Percentiles rank a stretch among this genome's conserved stretches.
Conservation (phyloP, 75 land plant species). For the Cryptomeria japonica region DNA sequence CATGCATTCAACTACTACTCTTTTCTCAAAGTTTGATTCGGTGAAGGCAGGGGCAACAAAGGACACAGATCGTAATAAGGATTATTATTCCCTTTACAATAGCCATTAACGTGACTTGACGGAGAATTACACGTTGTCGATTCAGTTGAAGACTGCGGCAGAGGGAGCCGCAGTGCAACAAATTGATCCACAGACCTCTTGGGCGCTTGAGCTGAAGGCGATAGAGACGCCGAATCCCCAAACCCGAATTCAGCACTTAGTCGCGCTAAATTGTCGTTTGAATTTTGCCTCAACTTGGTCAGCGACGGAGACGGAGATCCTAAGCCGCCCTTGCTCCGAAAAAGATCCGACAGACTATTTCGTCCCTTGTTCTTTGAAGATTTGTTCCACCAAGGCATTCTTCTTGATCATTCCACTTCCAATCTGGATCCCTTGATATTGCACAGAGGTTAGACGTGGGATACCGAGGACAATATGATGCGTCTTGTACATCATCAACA, state of each 20-base stretch:
- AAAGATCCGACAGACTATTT: background rate
- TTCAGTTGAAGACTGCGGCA: background rate
- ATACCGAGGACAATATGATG: background rate
- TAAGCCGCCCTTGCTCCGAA: background rate
- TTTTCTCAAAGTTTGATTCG: background rate
- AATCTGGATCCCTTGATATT: background rate
- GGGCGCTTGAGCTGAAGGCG: background rate
- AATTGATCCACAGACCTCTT: background rate
- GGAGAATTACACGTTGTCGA: background rate
- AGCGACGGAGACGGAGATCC: background rate
- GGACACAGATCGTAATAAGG: background rate
- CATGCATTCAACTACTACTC: too few relatives aligned
- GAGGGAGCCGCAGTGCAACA: background rate
- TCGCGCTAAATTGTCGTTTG: background rate
- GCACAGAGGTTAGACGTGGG: background rate
- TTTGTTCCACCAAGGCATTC: conserved; percentile 4
- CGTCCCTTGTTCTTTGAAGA: conserved; percentile 1
- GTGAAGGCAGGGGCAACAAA: background rate
- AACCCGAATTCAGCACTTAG: too few relatives aligned
- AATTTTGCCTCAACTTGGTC: background rate
- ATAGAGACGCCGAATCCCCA: background rate
- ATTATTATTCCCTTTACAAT: background rate
- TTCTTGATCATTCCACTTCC: background rate
- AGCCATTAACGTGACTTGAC: background rate
- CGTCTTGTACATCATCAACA: background rate